Evolutionary conservation across 2,329 filamentous ascomycete species (phyloP).

Genomic region (Cryphonectria carpinicola): DNA sequence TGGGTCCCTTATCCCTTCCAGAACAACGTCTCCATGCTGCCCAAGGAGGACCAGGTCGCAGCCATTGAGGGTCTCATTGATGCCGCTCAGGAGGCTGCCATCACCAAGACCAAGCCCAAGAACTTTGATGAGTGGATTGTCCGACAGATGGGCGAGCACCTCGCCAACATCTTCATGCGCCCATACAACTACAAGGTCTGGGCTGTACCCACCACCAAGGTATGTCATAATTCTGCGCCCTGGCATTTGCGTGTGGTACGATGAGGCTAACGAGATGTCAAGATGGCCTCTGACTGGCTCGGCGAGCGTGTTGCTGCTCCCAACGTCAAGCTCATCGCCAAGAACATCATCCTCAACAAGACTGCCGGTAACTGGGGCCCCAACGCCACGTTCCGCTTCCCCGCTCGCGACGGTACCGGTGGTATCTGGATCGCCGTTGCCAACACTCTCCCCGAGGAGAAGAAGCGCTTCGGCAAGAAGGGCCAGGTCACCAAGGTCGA

Average conservation of each 20-base stretch:
- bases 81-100: slow-evolving; percentile 83
- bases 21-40: slow-evolving; percentile 99
- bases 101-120: slow-evolving; percentile 88
- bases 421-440: slow-evolving; percentile 99
- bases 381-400: slow-evolving; percentile 98
- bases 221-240: slow-evolving; percentile 46
- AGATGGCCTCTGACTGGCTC: slow-evolving; percentile 99
- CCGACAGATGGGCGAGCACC: slow-evolving; percentile 84
- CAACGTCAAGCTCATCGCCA: slow-evolving; percentile 89
- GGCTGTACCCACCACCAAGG: slow-evolving; percentile 97
- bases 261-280: slow-evolving; percentile 20
- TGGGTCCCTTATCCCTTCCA: slow-evolving; percentile 99
- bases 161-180: slow-evolving; percentile 97
- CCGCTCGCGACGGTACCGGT: slow-evolving; percentile 90
- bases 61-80: slow-evolving; percentile 97
- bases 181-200: slow-evolving; percentile 99
- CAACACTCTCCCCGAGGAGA: slow-evolving; percentile 88
- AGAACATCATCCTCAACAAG: slow-evolving; percentile 95
- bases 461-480: slow-evolving; percentile 85
- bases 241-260: not conserved
- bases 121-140: slow-evolving; percentile 99
- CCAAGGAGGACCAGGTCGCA: slow-evolving; percentile 94
- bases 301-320: slow-evolving; percentile 98
- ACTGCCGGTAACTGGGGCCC: slow-evolving; percentile 97
- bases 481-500: slow-evolving; percentile 86